phyloP scores from a whole-genome alignment of 495 filamentous ascomycete species.

The Penicillium waksmanii region DNA sequence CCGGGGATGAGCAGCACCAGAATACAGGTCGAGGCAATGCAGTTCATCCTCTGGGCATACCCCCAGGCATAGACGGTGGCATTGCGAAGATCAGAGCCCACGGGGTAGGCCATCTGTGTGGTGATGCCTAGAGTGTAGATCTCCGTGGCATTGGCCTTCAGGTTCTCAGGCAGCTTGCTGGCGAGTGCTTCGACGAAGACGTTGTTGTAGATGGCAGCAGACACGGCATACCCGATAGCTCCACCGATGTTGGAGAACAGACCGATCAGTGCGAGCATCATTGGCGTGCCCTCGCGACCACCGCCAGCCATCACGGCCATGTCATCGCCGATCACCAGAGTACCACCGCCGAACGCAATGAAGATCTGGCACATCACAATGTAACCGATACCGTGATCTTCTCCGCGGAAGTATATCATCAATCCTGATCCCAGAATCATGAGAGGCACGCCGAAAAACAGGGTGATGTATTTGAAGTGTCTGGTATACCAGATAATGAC shows the following conservation, averaged over 20 bases:
- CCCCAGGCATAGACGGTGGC: constrained; percentile 65
- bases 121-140: constrained; percentile 50
- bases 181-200: constrained; percentile 60
- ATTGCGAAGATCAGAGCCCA: constrained; percentile 54
- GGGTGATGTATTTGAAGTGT: constrained; percentile 59
- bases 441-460: constrained; percentile 67
- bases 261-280: constrained; percentile 67
- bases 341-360: constrained; percentile 71
- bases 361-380: constrained; percentile 81
- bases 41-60: constrained; percentile 57
- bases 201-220: constrained; percentile 71
- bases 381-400: constrained; percentile 61
- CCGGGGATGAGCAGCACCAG: constrained; percentile 41
- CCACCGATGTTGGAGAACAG: constrained; percentile 72
- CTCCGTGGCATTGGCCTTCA: constrained; percentile 51
- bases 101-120: constrained; percentile 55
- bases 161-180: constrained; percentile 40
- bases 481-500: constrained; percentile 58
- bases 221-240: constrained; percentile 67
- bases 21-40: constrained; percentile 56
- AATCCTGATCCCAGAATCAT: constrained; percentile 66
- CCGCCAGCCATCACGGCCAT: constrained; percentile 76
- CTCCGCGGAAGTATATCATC: constrained; percentile 71
- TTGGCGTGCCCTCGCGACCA: constrained; percentile 65
- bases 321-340: constrained; percentile 67